These are phyloP conservation scores for Coleophoma cylindrospora DNA, from an alignment of 2,329 filamentous ascomycete species.

Conservation along the genomic window DNA sequence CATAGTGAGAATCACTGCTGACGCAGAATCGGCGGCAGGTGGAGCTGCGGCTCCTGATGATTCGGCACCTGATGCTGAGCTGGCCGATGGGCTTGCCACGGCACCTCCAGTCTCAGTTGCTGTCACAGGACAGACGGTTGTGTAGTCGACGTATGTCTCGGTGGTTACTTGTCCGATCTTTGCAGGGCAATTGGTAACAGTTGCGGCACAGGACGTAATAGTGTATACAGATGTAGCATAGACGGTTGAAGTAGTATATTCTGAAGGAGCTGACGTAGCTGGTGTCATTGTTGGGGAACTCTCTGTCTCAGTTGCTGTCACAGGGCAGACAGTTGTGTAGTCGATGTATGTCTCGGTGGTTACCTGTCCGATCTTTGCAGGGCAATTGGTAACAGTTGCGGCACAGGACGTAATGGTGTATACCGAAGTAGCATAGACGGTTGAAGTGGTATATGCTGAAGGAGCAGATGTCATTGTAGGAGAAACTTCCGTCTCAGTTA, in stretches of 20 bases:
- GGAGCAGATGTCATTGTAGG: background rate
- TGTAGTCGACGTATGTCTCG: constrained; percentile 18
- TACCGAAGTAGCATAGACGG: constrained; percentile 43
- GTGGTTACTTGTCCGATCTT: constrained; percentile 15
- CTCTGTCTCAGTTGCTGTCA: constrained; percentile 19
- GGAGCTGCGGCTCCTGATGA: background rate
- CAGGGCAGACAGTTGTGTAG: constrained; percentile 21
- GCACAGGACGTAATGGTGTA: constrained; percentile 24
- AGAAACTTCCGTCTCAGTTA: constrained; percentile 24
- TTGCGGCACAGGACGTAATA: constrained; percentile 20
- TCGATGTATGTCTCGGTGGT: constrained; percentile 19
- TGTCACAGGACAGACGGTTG: constrained; percentile 19
- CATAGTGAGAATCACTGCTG: background rate
- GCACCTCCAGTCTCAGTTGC: constrained; percentile 3
- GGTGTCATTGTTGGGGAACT: constrained; percentile 11
- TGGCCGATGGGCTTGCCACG: background rate
- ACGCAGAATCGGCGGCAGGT: too few relatives aligned
- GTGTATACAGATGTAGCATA: constrained; percentile 40
- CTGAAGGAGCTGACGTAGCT: constrained; percentile 1
- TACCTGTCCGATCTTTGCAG: constrained; percentile 10
- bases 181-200: constrained; percentile 23
- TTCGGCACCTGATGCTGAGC: background rate
- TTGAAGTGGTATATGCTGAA: constrained; percentile 30
- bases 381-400: constrained; percentile 22
- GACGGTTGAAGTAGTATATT: constrained; percentile 37